A percentile compares a stretch with the other conserved stretches of the same genome.
Conservation (phyloP, 768 basidiomycete species). For the Suillus tomentosus region DNA sequence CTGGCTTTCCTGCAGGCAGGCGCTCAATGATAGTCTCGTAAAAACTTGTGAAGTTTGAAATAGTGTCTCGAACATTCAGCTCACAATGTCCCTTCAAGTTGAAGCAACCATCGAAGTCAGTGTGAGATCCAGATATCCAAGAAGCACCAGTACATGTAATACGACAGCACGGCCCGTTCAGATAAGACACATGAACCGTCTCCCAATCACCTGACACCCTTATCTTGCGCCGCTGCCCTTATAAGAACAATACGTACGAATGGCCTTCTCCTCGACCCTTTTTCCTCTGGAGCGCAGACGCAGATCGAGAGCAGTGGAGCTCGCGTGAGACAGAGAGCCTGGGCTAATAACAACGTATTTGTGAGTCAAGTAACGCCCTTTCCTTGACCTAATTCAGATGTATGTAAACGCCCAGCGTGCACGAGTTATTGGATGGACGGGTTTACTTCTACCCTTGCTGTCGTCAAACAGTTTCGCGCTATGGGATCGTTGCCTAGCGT, state of each 20-base stretch:
- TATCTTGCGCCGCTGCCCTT: slow-evolving; percentile 1
- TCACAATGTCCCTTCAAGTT: background rate
- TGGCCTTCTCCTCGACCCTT: background rate
- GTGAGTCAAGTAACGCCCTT: slow-evolving; percentile 4
- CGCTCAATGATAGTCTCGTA: background rate
- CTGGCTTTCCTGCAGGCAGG: background rate
- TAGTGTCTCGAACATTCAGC: background rate
- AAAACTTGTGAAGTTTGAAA: background rate
- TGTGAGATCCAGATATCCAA: background rate
- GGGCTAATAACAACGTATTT: background rate
- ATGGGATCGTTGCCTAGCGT: background rate
- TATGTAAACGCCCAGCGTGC: background rate
- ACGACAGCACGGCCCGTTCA: too few species aligned
- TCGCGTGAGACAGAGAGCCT: background rate
- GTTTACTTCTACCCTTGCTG: background rate
- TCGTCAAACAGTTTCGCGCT: background rate
- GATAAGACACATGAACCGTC: background rate
- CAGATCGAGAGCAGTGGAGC: slow-evolving; percentile 5
- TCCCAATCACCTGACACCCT: slow-evolving; percentile 6
- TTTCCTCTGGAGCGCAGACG: background rate
- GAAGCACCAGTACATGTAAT: background rate
- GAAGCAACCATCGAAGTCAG: background rate
- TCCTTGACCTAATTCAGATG: background rate
- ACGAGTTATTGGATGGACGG: background rate
- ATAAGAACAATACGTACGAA: slow-evolving; percentile 5